Base-by-base conservation (phyloP, 176 grass and related monocot species). In the Avena insularis region DNA sequence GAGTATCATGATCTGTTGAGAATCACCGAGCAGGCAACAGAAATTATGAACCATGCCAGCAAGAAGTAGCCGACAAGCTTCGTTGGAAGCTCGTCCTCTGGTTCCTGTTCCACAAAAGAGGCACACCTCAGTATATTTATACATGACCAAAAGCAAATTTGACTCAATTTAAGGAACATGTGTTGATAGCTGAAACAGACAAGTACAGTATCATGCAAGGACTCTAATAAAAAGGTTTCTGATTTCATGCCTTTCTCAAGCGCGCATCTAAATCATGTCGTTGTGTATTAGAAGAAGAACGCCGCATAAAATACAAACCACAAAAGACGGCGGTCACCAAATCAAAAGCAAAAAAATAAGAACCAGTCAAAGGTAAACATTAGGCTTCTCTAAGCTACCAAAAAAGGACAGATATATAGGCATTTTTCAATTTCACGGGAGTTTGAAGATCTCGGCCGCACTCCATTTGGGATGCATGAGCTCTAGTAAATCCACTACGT, bases 61-160 rank as follows among this genome's bases (percentile, higher is more conserved):
- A 98, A 80, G 83, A 98, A 78, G 72, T 98, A 96, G 57, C 96
- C 96, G 73, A 96, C 92, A 69, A 98, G 82, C 82, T 82, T 91
- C 11, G 96, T 98, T 55, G 96, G 93, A 16, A 57, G 71, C 13
- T 86, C 92, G 80, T 98, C 93, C 87, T 98, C 96, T 46, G 93
- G 93, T 88, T 98, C 96, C 96, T 98, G 88, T 27, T 91, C 11
- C 61, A 87, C 70, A 20, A 47, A 77, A 56, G 16, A 77, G 55
- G 74, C 50, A 77, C 74, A 77, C 15, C 27, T 35, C 47, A 53
- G 13, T 54, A 76, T 77, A 77, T 6, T 9, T 36, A 55, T 56
- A 55, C 50, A 77, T 77, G 51, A 56, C 9, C 3, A 49, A 69
- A 16, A 58, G 23, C 8, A 12, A 75, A 66, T 35, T 35, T 77